Evolutionary conservation across 495 filamentous ascomycete genomes (phyloP), one percentile per base, ranked within the genome.

Genomic region (Evernia prunastri): DNA sequence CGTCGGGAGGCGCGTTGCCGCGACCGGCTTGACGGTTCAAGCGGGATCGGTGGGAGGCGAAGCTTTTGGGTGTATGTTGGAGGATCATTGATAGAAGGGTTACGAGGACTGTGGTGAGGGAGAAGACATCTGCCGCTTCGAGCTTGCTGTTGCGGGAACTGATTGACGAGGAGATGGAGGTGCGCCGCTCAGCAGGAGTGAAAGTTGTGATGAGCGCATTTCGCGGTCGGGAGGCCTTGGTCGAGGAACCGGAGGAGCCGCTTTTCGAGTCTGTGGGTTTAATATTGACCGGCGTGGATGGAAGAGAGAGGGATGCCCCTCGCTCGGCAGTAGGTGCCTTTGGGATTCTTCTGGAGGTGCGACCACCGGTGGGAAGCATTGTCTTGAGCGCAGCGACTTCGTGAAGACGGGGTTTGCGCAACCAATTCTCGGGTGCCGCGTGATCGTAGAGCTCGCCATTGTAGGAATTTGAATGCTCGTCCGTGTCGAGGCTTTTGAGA

Each of bases 351-450:
- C 78, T 74, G 17, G 69, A 75, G 11, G 81, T 82, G 8, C 81
- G 77, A 23, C 80, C 78, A 29, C 81, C 81, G 3, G 80, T 81
- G 33, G 76, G 79, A 8, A 79, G 76, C 7, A 68, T 60, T 12
- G 69, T 70, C 17, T 71, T 70, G 31, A 72, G 58, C 12, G 68
- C 66, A 15, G 67, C 70, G 3, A 66, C 70, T 59, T 74, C 72
- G 37, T 79, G 76, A 3, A 78, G 67, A 51, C 68, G 72, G 4
- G 73, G 61, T 12, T 74, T 75, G 43, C 78, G 80, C 15, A 76
- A 68, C 84, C 87, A 89, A 60, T 87, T 82, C 70, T 97, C 93
- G 5, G 93, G 92, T 3, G 93, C 86, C 2, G 88, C 87, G 69
- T 96, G 94, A 66, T 95, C 88, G 76, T 96, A 96, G 40, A 82